Percentiles rank a stretch among this genome's conserved stretches.
Evolutionary conservation across 2,329 filamentous ascomycete species (phyloP).

Genomic region (Arthrobotrys pseudoclavata): DNA sequence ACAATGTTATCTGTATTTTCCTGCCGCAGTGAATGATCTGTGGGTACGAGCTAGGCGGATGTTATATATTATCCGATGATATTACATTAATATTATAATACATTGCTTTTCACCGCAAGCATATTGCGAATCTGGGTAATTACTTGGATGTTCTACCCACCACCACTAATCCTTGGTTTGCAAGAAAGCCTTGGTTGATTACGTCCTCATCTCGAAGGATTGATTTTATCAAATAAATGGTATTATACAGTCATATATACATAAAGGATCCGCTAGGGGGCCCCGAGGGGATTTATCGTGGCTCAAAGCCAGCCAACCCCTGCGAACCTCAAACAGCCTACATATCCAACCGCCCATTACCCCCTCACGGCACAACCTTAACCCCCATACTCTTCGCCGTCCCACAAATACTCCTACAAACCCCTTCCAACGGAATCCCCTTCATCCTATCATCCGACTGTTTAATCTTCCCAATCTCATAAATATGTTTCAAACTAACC

Average conservation of each 20-base stretch:
- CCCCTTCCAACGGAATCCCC: constrained; percentile 77
- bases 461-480: constrained; percentile 98
- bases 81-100: too few species aligned
- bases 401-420: constrained; percentile 80
- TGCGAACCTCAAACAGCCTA: too few species aligned
- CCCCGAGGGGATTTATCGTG: not conserved
- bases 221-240: not conserved
- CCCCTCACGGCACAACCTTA: constrained; percentile 73
- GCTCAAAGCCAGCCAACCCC: too few species aligned
- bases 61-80: too few species aligned
- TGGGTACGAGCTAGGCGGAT: too few species aligned
- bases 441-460: constrained; percentile 78
- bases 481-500: constrained; percentile 93
- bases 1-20: too few species aligned
- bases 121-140: too few species aligned
- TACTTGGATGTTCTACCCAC: too few species aligned
- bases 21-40: too few species aligned
- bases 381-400: constrained; percentile 83
- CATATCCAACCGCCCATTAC: not conserved
- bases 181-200: too few species aligned
- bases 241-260: constrained; percentile 13
- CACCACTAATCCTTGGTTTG: too few species aligned
- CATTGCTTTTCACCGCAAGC: too few species aligned
- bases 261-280: not conserved
- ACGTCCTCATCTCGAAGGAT: not conserved